Conservation (phyloP, 768 basidiomycete genomes). For the Daedalea quercina region DNA sequence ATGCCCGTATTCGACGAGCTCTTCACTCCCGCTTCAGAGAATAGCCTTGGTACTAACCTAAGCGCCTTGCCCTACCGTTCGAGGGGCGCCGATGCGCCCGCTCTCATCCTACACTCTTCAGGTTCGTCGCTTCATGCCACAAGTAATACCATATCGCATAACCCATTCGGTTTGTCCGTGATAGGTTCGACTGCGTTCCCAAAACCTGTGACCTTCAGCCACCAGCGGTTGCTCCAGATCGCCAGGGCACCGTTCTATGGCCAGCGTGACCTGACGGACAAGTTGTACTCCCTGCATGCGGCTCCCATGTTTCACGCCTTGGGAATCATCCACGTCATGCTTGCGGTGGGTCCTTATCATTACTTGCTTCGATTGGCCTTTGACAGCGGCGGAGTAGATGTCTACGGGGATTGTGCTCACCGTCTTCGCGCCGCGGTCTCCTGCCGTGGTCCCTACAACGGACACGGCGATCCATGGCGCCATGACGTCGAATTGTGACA, state of each 20-base stretch:
- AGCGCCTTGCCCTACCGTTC: conserved; percentile 1
- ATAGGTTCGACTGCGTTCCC: conserved; percentile 17
- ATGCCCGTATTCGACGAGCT: conserved; percentile 16
- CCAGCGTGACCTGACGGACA: conserved; percentile 4
- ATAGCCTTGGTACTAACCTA: not conserved
- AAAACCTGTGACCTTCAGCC: conserved; percentile 14
- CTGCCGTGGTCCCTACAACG: conserved; percentile 16
- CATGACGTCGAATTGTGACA: conserved; percentile 5
- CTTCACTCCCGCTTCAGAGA: conserved; percentile 1
- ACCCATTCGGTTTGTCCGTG: not conserved
- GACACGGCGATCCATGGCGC: conserved; percentile 8
- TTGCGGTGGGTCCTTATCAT: not conserved
- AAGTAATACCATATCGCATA: too few species aligned
- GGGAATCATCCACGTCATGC: not conserved
- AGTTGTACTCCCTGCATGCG: not conserved
- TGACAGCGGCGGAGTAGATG: not conserved
- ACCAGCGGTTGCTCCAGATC: conserved; percentile 15
- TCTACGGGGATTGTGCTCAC: conserved; percentile 12
- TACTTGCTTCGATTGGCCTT: not conserved
- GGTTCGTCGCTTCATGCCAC: too few species aligned
- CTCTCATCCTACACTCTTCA: conserved; percentile 16
- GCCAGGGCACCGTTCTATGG: not conserved
- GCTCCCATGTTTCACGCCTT: conserved; percentile 8
- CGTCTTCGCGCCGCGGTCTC: conserved; percentile 17
- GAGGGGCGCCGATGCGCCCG: conserved; percentile 4